phyloP scores from a whole-genome alignment of 495 filamentous ascomycete species.

The Sporormia fimetaria region DNA sequence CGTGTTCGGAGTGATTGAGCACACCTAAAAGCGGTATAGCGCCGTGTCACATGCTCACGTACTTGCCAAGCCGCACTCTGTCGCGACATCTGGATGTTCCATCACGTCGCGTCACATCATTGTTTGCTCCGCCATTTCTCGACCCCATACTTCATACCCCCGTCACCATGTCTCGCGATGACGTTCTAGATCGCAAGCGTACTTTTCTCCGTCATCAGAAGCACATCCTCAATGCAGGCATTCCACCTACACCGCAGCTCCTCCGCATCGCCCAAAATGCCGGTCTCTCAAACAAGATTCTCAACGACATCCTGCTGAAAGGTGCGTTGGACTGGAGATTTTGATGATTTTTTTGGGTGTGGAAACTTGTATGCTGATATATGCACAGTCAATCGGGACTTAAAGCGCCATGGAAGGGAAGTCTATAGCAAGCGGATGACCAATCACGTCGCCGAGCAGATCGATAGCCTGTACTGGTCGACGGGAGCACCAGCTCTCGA shows the following conservation, averaged over 20 bases:
- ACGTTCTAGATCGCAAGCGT: too few relatives aligned
- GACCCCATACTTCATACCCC: too few relatives aligned
- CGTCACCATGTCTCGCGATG: too few relatives aligned
- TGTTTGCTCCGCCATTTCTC: too few relatives aligned
- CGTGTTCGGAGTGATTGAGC: too few relatives aligned
- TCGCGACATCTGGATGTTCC: too few relatives aligned
- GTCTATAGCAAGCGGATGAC: constrained; percentile 65
- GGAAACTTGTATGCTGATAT: too few relatives aligned
- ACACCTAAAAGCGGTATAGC: too few relatives aligned
- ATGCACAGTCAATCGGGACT: constrained; percentile 47
- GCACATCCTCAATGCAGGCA: constrained; percentile 20
- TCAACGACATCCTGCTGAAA: constrained; percentile 23
- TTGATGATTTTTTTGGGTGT: not conserved
- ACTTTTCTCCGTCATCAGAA: constrained; percentile 26
- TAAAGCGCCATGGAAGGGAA: constrained; percentile 58
- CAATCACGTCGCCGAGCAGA: constrained; percentile 72
- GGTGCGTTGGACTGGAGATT: constrained; percentile 3
- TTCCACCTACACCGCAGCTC: constrained; percentile 16
- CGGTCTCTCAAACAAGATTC: constrained; percentile 9
- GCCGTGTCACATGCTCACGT: too few relatives aligned
- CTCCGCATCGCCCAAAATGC: constrained; percentile 5
- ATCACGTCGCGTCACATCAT: too few relatives aligned
- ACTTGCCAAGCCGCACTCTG: too few relatives aligned
- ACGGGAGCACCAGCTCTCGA: constrained; percentile 38
- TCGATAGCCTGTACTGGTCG: constrained; percentile 59